A percentile compares a stretch with the other conserved stretches of the same genome.
phyloP scores from a whole-genome alignment of 2,329 filamentous ascomycete genomes.

The Drechslerella stenobrocha region DNA sequence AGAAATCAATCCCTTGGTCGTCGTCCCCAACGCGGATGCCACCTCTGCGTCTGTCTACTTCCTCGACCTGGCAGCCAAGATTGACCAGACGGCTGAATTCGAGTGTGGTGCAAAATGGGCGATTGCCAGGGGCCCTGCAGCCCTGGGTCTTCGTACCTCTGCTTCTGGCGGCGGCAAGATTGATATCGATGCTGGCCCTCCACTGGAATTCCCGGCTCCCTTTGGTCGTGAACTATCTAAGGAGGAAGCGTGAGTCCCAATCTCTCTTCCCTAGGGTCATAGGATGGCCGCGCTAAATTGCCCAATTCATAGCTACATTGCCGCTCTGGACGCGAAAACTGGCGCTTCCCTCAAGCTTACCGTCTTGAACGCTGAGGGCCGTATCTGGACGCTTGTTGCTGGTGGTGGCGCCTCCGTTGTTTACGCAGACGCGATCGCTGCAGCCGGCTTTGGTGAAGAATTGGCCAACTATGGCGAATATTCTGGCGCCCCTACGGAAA shows the following conservation, averaged over 20 bases:
- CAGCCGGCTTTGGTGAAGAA: constrained; percentile 89
- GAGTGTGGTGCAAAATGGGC: constrained; percentile 99
- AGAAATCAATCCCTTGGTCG: constrained; percentile 98
- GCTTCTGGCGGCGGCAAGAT: constrained; percentile 73
- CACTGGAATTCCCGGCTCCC: constrained; percentile 98
- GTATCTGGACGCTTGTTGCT: constrained; percentile 97
- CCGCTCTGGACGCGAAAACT: constrained; percentile 98
- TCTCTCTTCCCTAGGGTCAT: not conserved
- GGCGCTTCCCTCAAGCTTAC: constrained; percentile 98
- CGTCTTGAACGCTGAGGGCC: constrained; percentile 85
- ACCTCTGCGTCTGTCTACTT: constrained; percentile 96
- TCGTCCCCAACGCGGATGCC: constrained; percentile 88
- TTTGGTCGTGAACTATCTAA: constrained; percentile 98
- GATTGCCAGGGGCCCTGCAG: constrained; percentile 84
- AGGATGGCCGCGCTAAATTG: not conserved
- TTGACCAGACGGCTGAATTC: constrained; percentile 98
- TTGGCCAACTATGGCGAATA: constrained; percentile 99
- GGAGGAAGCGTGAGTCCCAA: constrained; percentile 71
- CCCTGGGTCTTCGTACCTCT: constrained; percentile 76
- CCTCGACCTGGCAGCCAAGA: constrained; percentile 96
- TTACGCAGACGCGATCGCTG: constrained; percentile 98
- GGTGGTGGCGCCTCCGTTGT: constrained; percentile 99
- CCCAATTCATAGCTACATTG: constrained; percentile 68
- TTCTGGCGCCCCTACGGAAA: constrained; percentile 97
- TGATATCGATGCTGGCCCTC: constrained; percentile 92